A percentile compares a stretch with the other conserved stretches of the same genome.
Conservation (phyloP, 208 protist genomes). For the Leishmania mexicana region DNA sequence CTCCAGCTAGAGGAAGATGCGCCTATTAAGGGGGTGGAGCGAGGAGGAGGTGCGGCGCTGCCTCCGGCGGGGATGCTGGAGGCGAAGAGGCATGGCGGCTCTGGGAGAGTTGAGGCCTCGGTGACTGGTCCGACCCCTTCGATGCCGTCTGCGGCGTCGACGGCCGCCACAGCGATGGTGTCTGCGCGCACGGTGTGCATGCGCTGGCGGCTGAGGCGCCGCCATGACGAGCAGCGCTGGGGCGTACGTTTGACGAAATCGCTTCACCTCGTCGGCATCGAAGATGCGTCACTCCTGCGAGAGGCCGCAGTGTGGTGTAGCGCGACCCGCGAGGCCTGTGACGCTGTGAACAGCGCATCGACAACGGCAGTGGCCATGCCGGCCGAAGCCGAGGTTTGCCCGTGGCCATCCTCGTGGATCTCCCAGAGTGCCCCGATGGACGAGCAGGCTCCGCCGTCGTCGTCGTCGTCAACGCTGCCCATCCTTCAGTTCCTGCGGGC, state of each 20-base stretch:
- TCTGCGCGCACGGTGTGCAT: constrained; percentile 25
- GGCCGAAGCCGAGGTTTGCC: constrained; percentile 2
- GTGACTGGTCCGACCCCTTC: neutral
- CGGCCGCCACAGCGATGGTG: neutral
- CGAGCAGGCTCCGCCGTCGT: neutral
- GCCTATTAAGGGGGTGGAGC: neutral
- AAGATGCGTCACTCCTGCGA: constrained; percentile 34
- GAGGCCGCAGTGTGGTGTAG: constrained; percentile 20
- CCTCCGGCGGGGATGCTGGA: neutral
- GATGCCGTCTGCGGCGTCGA: neutral
- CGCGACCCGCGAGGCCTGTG: neutral
- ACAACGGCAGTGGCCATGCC: neutral
- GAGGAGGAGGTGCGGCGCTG: neutral
- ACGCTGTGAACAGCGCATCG: neutral
- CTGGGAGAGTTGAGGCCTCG: neutral
- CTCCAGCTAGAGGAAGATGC: constrained; percentile 5
- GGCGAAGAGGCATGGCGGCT: neutral
- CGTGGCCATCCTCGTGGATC: constrained; percentile 29
- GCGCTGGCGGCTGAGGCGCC: constrained; percentile 49
- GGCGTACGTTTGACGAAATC: constrained; percentile 64
- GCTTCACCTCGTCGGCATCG: constrained; percentile 54
- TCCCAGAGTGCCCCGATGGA: constrained; percentile 9
- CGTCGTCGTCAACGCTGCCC: neutral
- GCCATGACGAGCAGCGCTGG: constrained; percentile 59
- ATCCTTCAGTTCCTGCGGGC: neutral